Percentiles rank a stretch among this genome's conserved stretches.
These are phyloP conservation scores for Fusarium sp. DNA, from an alignment of 2,329 filamentous ascomycete genomes.

Conservation along the genomic window DNA sequence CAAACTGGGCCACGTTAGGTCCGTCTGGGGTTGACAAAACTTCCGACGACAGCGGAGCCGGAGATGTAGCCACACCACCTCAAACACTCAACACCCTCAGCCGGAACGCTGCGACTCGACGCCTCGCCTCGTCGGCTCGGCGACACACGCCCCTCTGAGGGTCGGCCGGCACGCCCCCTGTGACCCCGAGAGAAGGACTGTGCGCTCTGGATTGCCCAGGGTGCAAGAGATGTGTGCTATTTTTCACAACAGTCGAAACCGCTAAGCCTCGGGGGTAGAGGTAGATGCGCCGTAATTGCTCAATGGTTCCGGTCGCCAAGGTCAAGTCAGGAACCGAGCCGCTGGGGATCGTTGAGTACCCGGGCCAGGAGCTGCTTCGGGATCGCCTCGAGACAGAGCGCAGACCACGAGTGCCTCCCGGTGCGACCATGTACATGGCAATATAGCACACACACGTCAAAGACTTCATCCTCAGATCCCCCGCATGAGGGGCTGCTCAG, in stretches of 20 bases:
- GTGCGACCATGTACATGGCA: slow-evolving; percentile 23
- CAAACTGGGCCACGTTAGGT: slow-evolving; percentile 46
- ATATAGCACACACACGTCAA: slow-evolving; percentile 36
- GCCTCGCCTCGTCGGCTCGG: slow-evolving; percentile 29
- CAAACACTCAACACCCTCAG: slow-evolving; percentile 30
- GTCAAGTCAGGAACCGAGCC: slow-evolving; percentile 35
- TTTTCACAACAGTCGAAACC: slow-evolving; percentile 47
- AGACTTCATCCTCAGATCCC: slow-evolving; percentile 36
- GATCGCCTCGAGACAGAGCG: slow-evolving; percentile 36
- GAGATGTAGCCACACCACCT: slow-evolving; percentile 35
- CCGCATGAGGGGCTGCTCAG: slow-evolving; percentile 34
- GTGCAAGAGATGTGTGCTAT: slow-evolving; percentile 42
- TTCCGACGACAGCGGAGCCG: slow-evolving; percentile 42
- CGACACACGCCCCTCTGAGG: slow-evolving; percentile 18
- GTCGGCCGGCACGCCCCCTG: slow-evolving; percentile 32
- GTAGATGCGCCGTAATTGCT: slow-evolving; percentile 34
- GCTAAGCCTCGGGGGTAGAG: slow-evolving; percentile 38
- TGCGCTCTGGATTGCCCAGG: slow-evolving; percentile 27
- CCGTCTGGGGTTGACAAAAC: slow-evolving; percentile 48
- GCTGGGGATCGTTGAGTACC: slow-evolving; percentile 10
- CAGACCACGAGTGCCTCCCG: slow-evolving; percentile 30
- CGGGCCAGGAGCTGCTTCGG: slow-evolving; percentile 37
- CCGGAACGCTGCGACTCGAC: slow-evolving; percentile 24
- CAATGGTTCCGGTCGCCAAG: slow-evolving; percentile 30
- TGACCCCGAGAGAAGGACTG: slow-evolving; percentile 27